Conservation (phyloP, 345 rosid genomes). For the Moricandia moricandioides region DNA sequence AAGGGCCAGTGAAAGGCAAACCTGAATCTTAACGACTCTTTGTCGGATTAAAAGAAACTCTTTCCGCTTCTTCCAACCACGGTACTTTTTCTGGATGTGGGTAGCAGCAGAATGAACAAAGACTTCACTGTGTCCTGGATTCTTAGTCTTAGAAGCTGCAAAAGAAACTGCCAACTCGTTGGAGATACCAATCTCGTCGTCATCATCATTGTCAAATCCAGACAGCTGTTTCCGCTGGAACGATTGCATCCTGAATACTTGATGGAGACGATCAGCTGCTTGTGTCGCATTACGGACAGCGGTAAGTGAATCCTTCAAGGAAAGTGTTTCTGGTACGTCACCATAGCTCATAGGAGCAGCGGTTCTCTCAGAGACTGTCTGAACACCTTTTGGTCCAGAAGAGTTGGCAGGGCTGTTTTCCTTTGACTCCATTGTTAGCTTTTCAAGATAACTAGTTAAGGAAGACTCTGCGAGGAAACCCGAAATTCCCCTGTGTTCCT, state of each 20-base stretch:
- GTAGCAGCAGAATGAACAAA: slow-evolving; percentile 64
- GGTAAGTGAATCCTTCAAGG: slow-evolving; percentile 80
- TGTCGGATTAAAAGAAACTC: slow-evolving; percentile 78
- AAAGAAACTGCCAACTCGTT: slow-evolving; percentile 60
- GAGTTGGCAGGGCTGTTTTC: slow-evolving; percentile 42
- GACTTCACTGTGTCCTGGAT: slow-evolving; percentile 44
- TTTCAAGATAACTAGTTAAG: slow-evolving; percentile 61
- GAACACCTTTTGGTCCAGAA: slow-evolving; percentile 49
- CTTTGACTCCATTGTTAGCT: slow-evolving; percentile 57
- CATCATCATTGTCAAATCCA: slow-evolving; percentile 42
- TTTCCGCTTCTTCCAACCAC: slow-evolving; percentile 86
- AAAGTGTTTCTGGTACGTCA: slow-evolving; percentile 57
- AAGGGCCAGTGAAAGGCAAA: slow-evolving; percentile 21
- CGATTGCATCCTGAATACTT: slow-evolving; percentile 80
- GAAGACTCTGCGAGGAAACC: slow-evolving; percentile 91
- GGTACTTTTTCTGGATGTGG: slow-evolving; percentile 84
- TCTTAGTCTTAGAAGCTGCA: slow-evolving; percentile 48
- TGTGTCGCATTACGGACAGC: slow-evolving; percentile 91
- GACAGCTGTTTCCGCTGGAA: slow-evolving; percentile 68
- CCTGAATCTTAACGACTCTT: slow-evolving; percentile 92
- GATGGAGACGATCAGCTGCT: slow-evolving; percentile 84
- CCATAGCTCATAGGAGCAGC: slow-evolving; percentile 55
- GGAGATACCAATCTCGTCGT: slow-evolving; percentile 41
- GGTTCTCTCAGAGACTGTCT: slow-evolving; percentile 60
- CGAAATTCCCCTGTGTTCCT: slow-evolving; percentile 90